Evolutionary conservation across 371 early-diverging fungal genomes (phyloP), one percentile per base, ranked within the genome.

Genomic region (Lichtheimia ramosa): DNA sequence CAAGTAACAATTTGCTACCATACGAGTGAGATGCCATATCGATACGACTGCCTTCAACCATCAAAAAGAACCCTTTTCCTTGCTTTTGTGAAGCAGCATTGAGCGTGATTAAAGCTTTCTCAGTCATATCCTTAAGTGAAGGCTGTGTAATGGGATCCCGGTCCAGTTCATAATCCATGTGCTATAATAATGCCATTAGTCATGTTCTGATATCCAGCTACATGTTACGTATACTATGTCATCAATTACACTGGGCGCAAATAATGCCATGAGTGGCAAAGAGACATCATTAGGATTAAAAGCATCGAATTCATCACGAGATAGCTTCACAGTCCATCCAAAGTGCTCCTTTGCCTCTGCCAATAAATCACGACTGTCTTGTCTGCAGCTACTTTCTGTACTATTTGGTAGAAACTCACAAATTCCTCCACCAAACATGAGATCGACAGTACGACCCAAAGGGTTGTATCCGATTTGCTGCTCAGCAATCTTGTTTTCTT

Each of bases 21-120:
- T 78, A 87, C 83, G 66, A 73, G 61, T 91, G 91, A 24, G 85
- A 90, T 14, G 89, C 90, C 90, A 90, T 89, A 60, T 90, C 91
- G 48, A 97, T 97, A 23, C 94, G 73, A 46, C 91, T 90, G 2
- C 98, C 97, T 73, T 97, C 98, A 65, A 97, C 87, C 94, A 97
- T 92, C 48, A 97, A 57, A 61, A 97, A 95, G 74, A 97, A 97
- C 0, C 96, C 96, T 5, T 83, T 75, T 18, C 83, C 73, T 4
- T 61, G 55, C 3, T 62, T 39, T 13, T 63, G 43, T 0, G 82
- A 52, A 18, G 43, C 48, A 3, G 34, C n/a, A 2, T 20, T 15
- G 8, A 61, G 48, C 42, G 54, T 54, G 23, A 21, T 18, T 8
- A 61, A 20, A 15, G 64, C 94, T 63, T 86, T 87, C 8, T 62